Conservation (phyloP, 2,329 filamentous ascomycete species). For the Cladobotryum mycophilum region DNA sequence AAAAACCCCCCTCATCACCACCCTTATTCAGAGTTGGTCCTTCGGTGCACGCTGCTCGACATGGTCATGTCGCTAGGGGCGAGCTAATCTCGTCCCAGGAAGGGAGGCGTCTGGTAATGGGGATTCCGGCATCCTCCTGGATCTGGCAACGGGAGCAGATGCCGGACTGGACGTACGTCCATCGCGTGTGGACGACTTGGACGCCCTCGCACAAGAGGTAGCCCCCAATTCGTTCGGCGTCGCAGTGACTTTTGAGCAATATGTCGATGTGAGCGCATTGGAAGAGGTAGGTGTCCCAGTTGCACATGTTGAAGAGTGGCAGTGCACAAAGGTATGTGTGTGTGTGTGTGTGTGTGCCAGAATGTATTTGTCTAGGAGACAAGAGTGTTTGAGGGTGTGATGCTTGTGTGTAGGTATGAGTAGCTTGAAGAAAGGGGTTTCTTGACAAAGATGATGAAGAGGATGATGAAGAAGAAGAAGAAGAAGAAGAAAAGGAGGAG, state of each 20-base stretch:
- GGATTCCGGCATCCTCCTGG: neutral
- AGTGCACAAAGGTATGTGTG: neutral
- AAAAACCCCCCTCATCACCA: no score
- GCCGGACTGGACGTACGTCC: neutral
- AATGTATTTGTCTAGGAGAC: no score
- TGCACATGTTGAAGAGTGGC: conserved; percentile 7
- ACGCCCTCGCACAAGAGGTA: neutral
- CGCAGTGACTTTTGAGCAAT: conserved; percentile 1
- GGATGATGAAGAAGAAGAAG: no score
- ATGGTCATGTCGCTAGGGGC: neutral
- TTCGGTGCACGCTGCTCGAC: no score
- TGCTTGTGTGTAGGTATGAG: no score
- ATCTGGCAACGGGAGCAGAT: neutral
- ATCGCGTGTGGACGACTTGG: neutral
- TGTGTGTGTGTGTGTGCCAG: no score
- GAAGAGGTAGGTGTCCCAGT: conserved; percentile 10
- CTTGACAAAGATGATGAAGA: no score
- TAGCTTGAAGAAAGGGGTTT: no score
- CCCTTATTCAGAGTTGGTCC: no score
- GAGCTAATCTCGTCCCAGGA: neutral
- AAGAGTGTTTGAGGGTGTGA: no score
- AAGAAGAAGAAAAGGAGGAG: no score
- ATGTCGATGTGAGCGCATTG: conserved; percentile 7
- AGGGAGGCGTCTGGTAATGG: neutral
- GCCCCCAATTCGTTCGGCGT: neutral